Base-by-base conservation (phyloP, 164 flowering plant genomes). In the Cinnamomum chago region DNA sequence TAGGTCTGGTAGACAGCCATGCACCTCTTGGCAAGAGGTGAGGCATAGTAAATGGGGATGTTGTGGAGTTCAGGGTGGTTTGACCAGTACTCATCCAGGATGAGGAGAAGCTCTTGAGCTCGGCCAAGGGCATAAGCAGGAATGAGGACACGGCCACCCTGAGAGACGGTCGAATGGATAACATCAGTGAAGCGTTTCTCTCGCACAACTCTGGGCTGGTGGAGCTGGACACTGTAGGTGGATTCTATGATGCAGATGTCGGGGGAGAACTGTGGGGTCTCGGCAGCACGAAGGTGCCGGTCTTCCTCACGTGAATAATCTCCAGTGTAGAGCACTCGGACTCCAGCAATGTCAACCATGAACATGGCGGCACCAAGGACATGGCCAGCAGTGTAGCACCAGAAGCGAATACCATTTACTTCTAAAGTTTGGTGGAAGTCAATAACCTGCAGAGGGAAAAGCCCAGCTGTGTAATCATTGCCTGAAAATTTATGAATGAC, bases 301-400 rank as follows among this genome's bases (percentile, higher is more conserved):
- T 93, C 99, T 81, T 95, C 99, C 79, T 93, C 98, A 47, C 98
- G 91, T 0, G 99, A 93, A 75, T 93, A 95, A 81, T 95, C 99
- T 74, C 99, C 99, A 27, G 98, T 93, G 79, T 95, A 95, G 65
- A 95, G 95, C 55, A 95, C 93, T 51, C 97, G 88, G 28, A 95
- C 98, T 58, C 98, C 99, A 55, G 99, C 99, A 73, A 93, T 93
- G 79, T 95, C 99, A 69, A 95, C 99, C 99, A 95, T 94, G 82
- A 95, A 95, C 99, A 95, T 95, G 69, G 99, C 99, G 78, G 98
- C 98, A 74, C 99, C 99, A 79, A 95, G 97, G 65, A 95, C 99
- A 77, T 95, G 99, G 12, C 99, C 98, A 71, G 98, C 99, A 58
- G 99, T 92, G 75, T 95, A 95, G 83, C 98, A 95, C 99, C 99